phyloP scores from a whole-genome alignment of 495 filamentous ascomycete species.

The Thozetella sp. region DNA sequence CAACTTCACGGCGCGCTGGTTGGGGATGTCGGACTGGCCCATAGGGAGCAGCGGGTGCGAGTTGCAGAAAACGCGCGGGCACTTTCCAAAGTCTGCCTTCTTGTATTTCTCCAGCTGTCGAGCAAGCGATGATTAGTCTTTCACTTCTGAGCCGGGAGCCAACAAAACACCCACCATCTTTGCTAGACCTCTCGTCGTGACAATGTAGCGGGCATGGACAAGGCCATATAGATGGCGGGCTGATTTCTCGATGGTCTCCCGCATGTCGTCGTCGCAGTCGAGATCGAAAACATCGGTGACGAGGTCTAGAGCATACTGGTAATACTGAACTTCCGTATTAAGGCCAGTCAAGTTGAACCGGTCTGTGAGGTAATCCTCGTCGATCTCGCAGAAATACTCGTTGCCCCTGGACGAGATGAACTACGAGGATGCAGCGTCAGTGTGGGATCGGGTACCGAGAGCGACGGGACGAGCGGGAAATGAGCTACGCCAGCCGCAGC shows the following conservation, averaged over 20 bases:
- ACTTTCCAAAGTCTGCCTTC: conserved; percentile 97
- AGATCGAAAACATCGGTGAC: conserved; percentile 99
- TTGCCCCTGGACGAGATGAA: conserved; percentile 98
- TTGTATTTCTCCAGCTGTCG: conserved; percentile 96
- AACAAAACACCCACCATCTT: conserved; percentile 78
- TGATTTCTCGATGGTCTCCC: conserved; percentile 97
- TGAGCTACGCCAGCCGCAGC: too few relatives aligned
- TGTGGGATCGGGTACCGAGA: not conserved
- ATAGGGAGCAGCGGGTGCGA: conserved; percentile 90
- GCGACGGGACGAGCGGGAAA: not conserved
- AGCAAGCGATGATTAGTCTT: conserved; percentile 9
- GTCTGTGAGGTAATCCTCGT: conserved; percentile 98
- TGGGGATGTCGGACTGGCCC: conserved; percentile 85
- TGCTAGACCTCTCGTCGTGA: conserved; percentile 87
- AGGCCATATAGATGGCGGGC: conserved; percentile 95
- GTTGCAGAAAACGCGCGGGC: conserved; percentile 91
- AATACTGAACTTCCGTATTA: conserved; percentile 97
- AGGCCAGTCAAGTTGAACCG: conserved; percentile 97
- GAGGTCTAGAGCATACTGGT: conserved; percentile 98
- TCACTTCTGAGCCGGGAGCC: not conserved
- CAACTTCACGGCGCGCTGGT: conserved; percentile 86
- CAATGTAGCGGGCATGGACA: conserved; percentile 96
- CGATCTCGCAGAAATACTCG: conserved; percentile 99
- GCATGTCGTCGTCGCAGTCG: conserved; percentile 97
- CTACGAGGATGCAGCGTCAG: conserved; percentile 45